Percentiles rank a stretch among this genome's conserved stretches.
Evolutionary conservation across 2,329 filamentous ascomycete species (phyloP).

Genomic region (Sporothrix phasma): DNA sequence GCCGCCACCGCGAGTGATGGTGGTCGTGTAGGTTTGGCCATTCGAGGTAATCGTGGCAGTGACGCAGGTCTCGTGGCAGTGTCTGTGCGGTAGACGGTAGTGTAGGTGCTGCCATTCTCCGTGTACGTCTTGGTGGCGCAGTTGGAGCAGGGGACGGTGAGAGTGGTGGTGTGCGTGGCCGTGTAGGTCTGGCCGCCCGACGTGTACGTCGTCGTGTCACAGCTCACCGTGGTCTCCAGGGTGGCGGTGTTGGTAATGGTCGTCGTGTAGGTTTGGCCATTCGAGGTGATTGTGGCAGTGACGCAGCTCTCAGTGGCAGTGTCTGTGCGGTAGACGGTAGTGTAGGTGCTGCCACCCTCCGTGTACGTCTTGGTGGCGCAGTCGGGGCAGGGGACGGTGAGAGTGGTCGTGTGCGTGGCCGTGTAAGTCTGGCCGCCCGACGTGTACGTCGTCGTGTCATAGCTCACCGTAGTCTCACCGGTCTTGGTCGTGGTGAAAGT

Average conservation of each 20-base stretch:
- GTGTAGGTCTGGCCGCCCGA: constrained; percentile 9
- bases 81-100: not conserved
- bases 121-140: constrained; percentile 12
- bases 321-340: not conserved
- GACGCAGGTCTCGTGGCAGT: not conserved
- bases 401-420: not conserved
- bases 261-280: constrained; percentile 11
- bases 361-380: constrained; percentile 12
- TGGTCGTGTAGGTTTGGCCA: constrained; percentile 14
- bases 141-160: constrained; percentile 4
- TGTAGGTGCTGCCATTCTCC: constrained; percentile 8
- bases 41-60: constrained; percentile 4
- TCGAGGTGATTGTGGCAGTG: constrained; percentile 3
- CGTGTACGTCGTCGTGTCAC: constrained; percentile 1
- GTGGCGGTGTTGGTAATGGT: constrained; percentile 7
- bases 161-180: constrained; percentile 3
- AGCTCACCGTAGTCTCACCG: constrained; percentile 10
- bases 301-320: not conserved
- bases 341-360: constrained; percentile 9
- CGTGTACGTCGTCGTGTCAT: constrained; percentile 1
- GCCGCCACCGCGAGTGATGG: not conserved
- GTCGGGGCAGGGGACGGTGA: constrained; percentile 4
- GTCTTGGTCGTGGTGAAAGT: constrained; percentile 2
- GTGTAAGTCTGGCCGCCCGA: constrained; percentile 9
- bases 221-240: constrained; percentile 9